Evolutionary conservation across 2,329 filamentous ascomycete genomes (phyloP), one percentile per base, ranked within the genome.

Genomic region (Scolecobasidium constrictum): DNA sequence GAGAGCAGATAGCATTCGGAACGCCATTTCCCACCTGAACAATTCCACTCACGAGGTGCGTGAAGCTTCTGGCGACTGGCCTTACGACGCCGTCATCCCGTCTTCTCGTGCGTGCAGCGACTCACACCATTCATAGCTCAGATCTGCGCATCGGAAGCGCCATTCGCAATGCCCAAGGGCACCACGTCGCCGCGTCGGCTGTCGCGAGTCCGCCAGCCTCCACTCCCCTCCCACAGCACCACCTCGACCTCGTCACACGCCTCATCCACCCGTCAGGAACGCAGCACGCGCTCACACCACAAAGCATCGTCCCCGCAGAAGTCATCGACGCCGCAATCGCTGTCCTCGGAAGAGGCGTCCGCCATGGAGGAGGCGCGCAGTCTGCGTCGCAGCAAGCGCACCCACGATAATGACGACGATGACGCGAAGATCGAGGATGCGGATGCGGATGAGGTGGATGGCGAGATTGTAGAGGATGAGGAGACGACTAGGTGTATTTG

Each of bases 401-500:
- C 76, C 49, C 79, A 85, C 58, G 80, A 71, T 51, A 77, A 81
- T 49, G 58, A 55, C 13, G 55, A 56, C 40, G 59, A 60, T 38
- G 63, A 65, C 35, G n/a, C 20, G 22, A 23, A 33, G 34, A 22
- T 17, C 28, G 34, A 38, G 23, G 74, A 72, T 46, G 78, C 78
- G 48, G 80, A 86, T 44, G 73, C 82, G 15, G 73, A 73, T 34
- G 69, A 71, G 38, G 64, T 70, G 26, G 72, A 73, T 38, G 83
- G 86, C 46, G 75, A 69, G 21, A 42, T 83, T 83, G 56, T 86
- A 20, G 55, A 56, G 15, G 60, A 63, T 43, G 61, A 95, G 57
- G 92, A 96, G 67, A 79, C 92, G 44, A 94, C 94, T 57, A 80
- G 92, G 52, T 98, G 92, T 66, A 81, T 98, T 50, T 98, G 92